These are phyloP conservation scores for Ramalina intermedia DNA, from an alignment of 495 filamentous ascomycete species.

Conservation along the genomic window DNA sequence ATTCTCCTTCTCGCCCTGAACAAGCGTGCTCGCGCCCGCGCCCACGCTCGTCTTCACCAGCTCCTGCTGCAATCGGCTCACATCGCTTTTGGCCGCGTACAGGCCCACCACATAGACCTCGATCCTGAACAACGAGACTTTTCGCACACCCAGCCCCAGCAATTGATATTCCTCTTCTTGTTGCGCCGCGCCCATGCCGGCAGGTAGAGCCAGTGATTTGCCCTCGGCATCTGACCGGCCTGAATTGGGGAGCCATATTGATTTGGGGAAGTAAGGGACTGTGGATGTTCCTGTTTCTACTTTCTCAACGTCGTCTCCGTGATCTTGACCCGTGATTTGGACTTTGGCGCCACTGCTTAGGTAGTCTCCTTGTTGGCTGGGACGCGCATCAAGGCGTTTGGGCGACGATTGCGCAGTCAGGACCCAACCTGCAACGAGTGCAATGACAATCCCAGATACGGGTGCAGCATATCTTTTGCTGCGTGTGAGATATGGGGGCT, in stretches of 20 bases:
- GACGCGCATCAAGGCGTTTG: constrained; percentile 8
- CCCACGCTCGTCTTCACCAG: constrained; percentile 39
- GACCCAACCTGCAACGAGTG: background rate
- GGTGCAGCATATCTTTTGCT: background rate
- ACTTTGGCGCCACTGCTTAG: constrained; percentile 3
- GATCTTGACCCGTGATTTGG: constrained; percentile 6
- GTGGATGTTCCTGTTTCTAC: constrained; percentile 71
- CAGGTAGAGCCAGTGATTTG: constrained; percentile 16
- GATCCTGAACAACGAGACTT: constrained; percentile 77
- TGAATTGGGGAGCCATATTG: constrained; percentile 43
- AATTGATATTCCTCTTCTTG: constrained; percentile 63
- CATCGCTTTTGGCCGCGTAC: constrained; percentile 70
- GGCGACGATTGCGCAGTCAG: background rate
- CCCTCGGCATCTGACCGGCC: constrained; percentile 16
- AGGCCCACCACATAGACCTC: constrained; percentile 90
- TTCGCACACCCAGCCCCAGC: constrained; percentile 73
- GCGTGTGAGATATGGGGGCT: background rate
- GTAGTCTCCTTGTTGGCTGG: background rate
- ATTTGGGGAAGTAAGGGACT: constrained; percentile 67
- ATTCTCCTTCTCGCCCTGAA: constrained; percentile 60
- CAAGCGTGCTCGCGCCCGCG: constrained; percentile 55
- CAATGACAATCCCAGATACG: background rate
- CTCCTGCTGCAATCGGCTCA: constrained; percentile 40
- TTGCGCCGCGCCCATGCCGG: constrained; percentile 26
- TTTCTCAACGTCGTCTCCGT: constrained; percentile 48